Base-by-base conservation (phyloP, 1,139 yeast genomes). In the Yarrowia galli region DNA sequence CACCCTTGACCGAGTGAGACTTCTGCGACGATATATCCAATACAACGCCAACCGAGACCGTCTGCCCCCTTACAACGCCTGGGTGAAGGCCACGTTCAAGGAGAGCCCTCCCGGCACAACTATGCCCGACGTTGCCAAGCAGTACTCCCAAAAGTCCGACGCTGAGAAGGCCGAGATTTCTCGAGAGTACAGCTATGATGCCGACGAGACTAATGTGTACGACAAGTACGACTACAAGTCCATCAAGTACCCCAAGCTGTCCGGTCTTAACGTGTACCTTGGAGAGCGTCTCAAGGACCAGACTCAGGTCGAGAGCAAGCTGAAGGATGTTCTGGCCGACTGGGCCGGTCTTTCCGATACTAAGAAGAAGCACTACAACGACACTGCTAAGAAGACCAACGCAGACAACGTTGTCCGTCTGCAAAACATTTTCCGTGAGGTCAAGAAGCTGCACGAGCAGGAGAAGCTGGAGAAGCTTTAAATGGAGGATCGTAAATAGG, bases 221-320 rank as follows among this genome's bases (percentile, higher is more conserved):
- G 28, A 28, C n/a, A 58, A 58, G 64, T 28, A 10, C 15, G 64
- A 58, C 42, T 58, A 42, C 64, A 28, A 8, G 10, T 18, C 51
- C 32, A 58, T 58, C 64, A n/a, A 10, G 32, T 12, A 28, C 51
- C 51, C 64, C 51, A 42, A 43, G 51, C 32, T 58, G 51, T 58
- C 64, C 10, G 64, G 64, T 22, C 64, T 58, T 51, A 58, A 58
- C 64, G n/a, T 58, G 13, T 58, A 15, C 42, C 38, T 58, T 18
- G 8, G 12, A 7, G 51, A 43, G 43, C 3, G 3, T 10, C 64
- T 58, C 40, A 43, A 28, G 32, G 28, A 42, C 64, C 9, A 13
- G 42, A 7, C 15, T 12, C 20, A 20, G 5, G 13, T 58, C 16
- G 51, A 58, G 12, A 18, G 15, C 36, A 43, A 43, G 64, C 40